Conservation (phyloP, 129 eudicot species). For the Centrapalus pauciflorus region DNA sequence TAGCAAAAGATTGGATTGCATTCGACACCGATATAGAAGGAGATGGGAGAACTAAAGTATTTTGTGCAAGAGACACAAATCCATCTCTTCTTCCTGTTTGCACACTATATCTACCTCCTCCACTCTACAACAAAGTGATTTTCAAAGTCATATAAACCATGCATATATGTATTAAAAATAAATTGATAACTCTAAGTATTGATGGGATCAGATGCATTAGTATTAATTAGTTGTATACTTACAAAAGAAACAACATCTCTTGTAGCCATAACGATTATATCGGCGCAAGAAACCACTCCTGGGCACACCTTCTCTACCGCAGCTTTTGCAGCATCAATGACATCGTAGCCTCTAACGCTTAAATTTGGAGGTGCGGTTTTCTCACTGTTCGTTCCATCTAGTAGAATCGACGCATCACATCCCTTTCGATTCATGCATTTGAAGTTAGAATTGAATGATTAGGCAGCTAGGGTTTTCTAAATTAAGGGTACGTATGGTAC, state of each 20-base stretch:
- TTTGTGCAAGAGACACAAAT: conserved; percentile 24
- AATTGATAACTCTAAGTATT: too few species aligned
- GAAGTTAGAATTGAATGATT: too few species aligned
- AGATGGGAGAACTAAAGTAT: conserved; percentile 38
- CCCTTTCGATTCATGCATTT: too few species aligned
- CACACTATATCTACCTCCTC: conserved; percentile 43
- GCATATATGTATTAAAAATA: background rate
- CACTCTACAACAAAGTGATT: conserved; percentile 23
- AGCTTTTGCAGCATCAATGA: conserved; percentile 44
- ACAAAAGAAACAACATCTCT: conserved; percentile 52
- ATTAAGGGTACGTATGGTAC: too few species aligned
- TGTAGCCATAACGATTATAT: conserved; percentile 50
- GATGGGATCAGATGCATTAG: background rate
- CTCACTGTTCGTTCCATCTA: conserved; percentile 44
- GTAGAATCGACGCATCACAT: conserved; percentile 60
- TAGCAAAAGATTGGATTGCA: conserved; percentile 29
- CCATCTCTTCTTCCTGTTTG: conserved; percentile 62
- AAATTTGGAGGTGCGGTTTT: conserved; percentile 39
- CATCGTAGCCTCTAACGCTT: conserved; percentile 47
- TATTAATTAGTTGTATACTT: background rate
- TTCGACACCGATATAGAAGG: conserved; percentile 39
- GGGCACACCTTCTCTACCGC: conserved; percentile 42
- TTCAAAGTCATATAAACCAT: background rate
- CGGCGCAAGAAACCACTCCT: conserved; percentile 59
- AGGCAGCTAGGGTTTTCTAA: background rate